Conservation (phyloP, 208 protist genomes). For the Acanthamoeba quina region DNA sequence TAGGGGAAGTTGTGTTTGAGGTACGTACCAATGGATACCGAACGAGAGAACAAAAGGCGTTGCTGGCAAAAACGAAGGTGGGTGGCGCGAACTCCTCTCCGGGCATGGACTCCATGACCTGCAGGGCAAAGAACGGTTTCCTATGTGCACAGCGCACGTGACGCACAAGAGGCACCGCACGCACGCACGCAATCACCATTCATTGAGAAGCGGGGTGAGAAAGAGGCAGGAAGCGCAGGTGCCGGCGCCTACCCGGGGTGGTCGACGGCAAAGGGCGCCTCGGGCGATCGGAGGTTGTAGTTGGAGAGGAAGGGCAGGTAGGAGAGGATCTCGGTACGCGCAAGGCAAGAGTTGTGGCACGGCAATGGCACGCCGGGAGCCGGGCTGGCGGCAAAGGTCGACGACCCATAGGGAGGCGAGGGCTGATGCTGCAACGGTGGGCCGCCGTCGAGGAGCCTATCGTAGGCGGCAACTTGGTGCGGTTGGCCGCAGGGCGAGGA, state of each 20-base stretch:
- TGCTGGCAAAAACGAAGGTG: conserved; percentile 49
- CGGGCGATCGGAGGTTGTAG: conserved; percentile 32
- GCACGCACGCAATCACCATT: not conserved
- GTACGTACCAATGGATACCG: conserved; percentile 47
- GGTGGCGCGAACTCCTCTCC: conserved; percentile 38
- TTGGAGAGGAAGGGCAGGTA: conserved; percentile 48
- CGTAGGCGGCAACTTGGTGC: not conserved
- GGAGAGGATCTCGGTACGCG: conserved; percentile 23
- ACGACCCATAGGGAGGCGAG: not conserved
- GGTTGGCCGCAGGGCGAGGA: not conserved
- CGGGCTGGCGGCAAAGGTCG: not conserved
- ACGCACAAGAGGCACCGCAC: too few relatives aligned
- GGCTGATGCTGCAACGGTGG: not conserved
- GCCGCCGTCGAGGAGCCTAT: not conserved
- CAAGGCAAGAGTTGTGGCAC: not conserved
- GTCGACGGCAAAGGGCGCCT: conserved; percentile 5
- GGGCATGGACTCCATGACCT: conserved; percentile 60
- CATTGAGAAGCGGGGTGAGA: not conserved
- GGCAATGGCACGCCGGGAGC: not conserved
- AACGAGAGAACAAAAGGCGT: conserved; percentile 35
- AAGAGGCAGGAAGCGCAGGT: too few relatives aligned
- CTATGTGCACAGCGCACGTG: not conserved
- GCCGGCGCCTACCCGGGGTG: not conserved
- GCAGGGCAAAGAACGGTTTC: conserved; percentile 42
- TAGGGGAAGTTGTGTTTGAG: not conserved